A percentile compares a stretch with the other conserved stretches of the same genome.
phyloP scores from a whole-genome alignment of 2,329 filamentous ascomycete species.

The Calonectria ilicicola region DNA sequence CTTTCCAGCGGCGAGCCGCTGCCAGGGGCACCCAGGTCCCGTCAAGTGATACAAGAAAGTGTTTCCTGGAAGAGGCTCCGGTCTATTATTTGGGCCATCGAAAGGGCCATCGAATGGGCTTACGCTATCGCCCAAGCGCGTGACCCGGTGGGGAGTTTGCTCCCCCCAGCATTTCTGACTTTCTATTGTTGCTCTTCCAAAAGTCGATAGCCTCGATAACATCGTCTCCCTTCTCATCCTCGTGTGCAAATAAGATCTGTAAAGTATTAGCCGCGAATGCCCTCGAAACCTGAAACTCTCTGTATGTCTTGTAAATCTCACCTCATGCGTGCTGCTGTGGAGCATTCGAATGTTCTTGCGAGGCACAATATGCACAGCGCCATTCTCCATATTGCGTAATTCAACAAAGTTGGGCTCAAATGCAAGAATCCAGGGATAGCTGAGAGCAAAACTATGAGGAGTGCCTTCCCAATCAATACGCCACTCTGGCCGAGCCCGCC shows the following conservation, averaged over 20 bases:
- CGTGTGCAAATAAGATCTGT: constrained; percentile 96
- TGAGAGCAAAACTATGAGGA: constrained; percentile 91
- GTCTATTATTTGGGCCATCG: constrained; percentile 14
- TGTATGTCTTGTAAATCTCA: constrained; percentile 57
- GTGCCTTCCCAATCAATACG: constrained; percentile 97
- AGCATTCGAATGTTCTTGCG: constrained; percentile 98
- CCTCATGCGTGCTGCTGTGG: constrained; percentile 96
- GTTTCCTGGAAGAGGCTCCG: constrained; percentile 42
- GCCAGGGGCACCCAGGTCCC: constrained; percentile 28
- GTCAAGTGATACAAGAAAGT: constrained; percentile 45
- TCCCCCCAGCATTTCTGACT: constrained; percentile 55
- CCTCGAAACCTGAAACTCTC: not conserved
- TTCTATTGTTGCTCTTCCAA: constrained; percentile 79
- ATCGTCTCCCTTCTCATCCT: constrained; percentile 94
- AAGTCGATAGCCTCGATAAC: constrained; percentile 96
- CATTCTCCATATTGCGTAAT: constrained; percentile 93
- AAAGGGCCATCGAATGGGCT: not conserved
- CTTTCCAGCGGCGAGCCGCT: constrained; percentile 25
- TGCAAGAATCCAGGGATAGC: constrained; percentile 95
- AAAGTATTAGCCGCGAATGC: constrained; percentile 24
- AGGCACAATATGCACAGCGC: constrained; percentile 94
- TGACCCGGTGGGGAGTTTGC: constrained; percentile 28
- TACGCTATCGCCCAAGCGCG: constrained; percentile 27
- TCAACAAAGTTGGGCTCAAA: constrained; percentile 99
- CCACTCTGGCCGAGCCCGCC: constrained; percentile 96